Percentiles rank a stretch among this genome's conserved stretches.
Evolutionary conservation across 441 rosid genomes (phyloP).

Genomic region (Pelargonium hybrid): DNA sequence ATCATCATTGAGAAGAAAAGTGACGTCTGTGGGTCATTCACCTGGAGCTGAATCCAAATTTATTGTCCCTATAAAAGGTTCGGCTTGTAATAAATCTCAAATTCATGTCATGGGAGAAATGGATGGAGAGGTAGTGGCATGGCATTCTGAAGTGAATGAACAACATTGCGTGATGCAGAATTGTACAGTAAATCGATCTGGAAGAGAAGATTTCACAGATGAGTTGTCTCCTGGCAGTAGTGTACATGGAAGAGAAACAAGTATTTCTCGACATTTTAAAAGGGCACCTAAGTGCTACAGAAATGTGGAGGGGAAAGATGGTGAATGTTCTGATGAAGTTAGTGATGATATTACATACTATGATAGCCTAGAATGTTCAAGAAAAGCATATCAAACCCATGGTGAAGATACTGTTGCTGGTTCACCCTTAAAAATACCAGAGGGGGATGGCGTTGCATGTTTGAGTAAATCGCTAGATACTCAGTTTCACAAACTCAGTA

Average conservation of each 20-base stretch:
- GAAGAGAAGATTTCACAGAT: constrained; percentile 26
- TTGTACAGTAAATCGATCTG: constrained; percentile 29
- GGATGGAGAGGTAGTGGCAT: constrained; percentile 28
- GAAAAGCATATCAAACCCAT: constrained; percentile 16
- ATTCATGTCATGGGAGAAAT: constrained; percentile 26
- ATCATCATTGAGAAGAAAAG: constrained; percentile 32
- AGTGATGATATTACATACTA: constrained; percentile 21
- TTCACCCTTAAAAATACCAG: constrained; percentile 6
- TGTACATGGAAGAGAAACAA: constrained; percentile 18
- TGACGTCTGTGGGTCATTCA: constrained; percentile 22
- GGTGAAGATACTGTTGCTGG: constrained; percentile 4
- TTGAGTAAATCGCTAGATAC: constrained; percentile 22
- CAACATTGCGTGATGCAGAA: constrained; percentile 26
- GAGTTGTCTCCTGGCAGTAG: constrained; percentile 24
- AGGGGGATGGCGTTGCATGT: constrained; percentile 18
- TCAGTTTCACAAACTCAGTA: constrained; percentile 25
- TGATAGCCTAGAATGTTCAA: constrained; percentile 27
- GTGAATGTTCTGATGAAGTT: constrained; percentile 28
- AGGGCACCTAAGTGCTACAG: constrained; percentile 19
- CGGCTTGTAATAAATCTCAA: constrained; percentile 25
- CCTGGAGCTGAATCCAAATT: constrained; percentile 25
- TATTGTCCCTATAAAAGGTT: constrained; percentile 22
- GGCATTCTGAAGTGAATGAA: constrained; percentile 37
- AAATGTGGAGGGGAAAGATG: constrained; percentile 18
- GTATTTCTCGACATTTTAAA: constrained; percentile 25